These are phyloP conservation scores for Leishmania mexicana DNA, from an alignment of 208 protist species.

Conservation along the genomic window DNA sequence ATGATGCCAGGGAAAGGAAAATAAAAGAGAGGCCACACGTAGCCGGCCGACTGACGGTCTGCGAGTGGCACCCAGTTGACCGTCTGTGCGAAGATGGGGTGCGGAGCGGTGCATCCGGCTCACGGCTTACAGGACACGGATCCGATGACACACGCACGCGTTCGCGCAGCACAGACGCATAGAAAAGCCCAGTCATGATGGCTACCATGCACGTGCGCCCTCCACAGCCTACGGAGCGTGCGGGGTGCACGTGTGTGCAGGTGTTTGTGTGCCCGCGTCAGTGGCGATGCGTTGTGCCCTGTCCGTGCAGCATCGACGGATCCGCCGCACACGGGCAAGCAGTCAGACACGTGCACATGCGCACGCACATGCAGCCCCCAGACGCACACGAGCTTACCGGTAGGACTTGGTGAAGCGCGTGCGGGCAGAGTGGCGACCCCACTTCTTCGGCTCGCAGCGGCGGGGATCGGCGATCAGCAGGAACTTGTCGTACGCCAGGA, in stretches of 20 bases:
- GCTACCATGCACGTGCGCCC: background rate
- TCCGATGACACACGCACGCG: background rate
- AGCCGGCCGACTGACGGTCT: background rate
- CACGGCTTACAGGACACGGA: no score
- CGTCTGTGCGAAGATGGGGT: background rate
- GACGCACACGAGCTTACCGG: conserved; percentile 88
- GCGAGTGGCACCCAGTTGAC: background rate
- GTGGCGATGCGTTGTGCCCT: background rate
- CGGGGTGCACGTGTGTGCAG: background rate
- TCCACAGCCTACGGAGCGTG: background rate
- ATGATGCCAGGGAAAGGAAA: background rate
- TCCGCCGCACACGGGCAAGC: background rate
- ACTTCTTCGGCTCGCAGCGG: conserved; percentile 99
- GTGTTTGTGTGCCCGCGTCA: background rate
- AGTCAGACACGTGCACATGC: background rate
- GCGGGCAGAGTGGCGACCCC: conserved; percentile 99
- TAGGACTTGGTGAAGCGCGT: conserved; percentile 99
- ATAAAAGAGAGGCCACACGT: background rate
- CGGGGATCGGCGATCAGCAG: conserved; percentile 99
- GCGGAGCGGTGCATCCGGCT: no score
- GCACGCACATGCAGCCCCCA: conserved; percentile 1
- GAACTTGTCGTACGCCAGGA: conserved; percentile 98
- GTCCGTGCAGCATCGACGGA: background rate
- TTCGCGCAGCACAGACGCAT: background rate
- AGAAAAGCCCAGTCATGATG: background rate